Conservation (phyloP, 805 yeast genomes). For the Wickerhamomyces bovis region DNA sequence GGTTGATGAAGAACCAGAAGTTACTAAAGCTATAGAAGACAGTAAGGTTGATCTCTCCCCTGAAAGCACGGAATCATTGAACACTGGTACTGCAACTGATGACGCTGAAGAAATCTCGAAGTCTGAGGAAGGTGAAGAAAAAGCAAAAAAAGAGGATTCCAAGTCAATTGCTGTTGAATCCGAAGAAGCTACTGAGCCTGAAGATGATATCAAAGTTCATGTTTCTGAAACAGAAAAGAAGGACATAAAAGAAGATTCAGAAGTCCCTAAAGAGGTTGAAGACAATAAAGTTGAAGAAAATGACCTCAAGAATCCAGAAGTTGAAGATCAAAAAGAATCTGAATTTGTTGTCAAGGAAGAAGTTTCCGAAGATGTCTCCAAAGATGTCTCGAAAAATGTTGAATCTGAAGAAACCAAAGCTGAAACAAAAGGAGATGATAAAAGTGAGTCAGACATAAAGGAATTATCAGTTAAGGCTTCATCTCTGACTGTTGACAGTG, state of each 20-base stretch:
- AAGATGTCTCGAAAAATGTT: neutral
- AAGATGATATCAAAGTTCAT: neutral
- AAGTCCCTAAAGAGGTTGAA: neutral
- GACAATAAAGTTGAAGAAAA: neutral
- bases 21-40: neutral
- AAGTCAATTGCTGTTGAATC: neutral
- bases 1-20: neutral
- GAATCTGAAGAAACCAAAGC: neutral
- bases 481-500: neutral
- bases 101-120: constrained; percentile 7
- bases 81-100: neutral
- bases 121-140: neutral
- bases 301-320: neutral
- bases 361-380: neutral
- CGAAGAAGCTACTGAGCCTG: neutral
- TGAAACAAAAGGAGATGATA: neutral
- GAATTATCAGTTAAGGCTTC: neutral
- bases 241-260: neutral
- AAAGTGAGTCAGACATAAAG: neutral
- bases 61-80: neutral
- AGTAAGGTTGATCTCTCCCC: no score
- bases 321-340: neutral
- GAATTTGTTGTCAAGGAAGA: neutral
- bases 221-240: neutral
- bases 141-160: neutral